Evolutionary conservation across 2,329 filamentous ascomycete species (phyloP), one percentile per base, ranked within the genome.

Genomic region (Botryosphaeria dothidea): DNA sequence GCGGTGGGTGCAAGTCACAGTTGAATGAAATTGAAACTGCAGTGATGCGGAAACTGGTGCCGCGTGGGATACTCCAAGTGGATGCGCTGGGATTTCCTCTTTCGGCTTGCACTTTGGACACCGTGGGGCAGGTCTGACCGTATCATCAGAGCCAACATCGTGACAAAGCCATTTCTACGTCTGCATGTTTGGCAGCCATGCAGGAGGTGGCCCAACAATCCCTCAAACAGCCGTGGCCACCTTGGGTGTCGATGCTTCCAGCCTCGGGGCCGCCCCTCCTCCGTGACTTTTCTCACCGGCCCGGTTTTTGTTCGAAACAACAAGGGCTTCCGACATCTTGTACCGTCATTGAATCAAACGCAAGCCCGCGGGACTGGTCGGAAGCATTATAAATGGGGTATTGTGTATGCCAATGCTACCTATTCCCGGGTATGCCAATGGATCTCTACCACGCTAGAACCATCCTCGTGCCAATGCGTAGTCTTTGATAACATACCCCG

Each of bases 381-480:
- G 56, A 23, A 60, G 56, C 56, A 60, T 34, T 17, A 23, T 46
- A 60, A 60, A 31, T 60, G 56, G 54, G 56, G 56, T 60, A 60
- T 60, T 60, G 3, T 46, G 56, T 60, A 60, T 60, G 56, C 56
- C 56, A 60, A 60, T 46, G 38, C 56, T 60, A 46, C 56, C 56
- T 60, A 34, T 19, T 34, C 56, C 56, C 41, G 38, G 41, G 34
- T 46, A 64, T 64, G 61, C 61, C 61, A 64, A 64, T 64, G 61
- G 61, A 34, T 46, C 27, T 64, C 25, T 56, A 54, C 51, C 61
- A 52, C 36, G 61, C 51, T 54, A 64, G 51, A 64, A 64, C 51
- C 61, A 54, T 46, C 49, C 38, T 54, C 49, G 61, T 63, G 48
- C 46, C 58, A 48, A 49, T 62, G 48, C 36, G 46, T 45, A 34